These are phyloP conservation scores for Ochetophila trinervis DNA, from an alignment of 306 rosid species.

Conservation along the genomic window DNA sequence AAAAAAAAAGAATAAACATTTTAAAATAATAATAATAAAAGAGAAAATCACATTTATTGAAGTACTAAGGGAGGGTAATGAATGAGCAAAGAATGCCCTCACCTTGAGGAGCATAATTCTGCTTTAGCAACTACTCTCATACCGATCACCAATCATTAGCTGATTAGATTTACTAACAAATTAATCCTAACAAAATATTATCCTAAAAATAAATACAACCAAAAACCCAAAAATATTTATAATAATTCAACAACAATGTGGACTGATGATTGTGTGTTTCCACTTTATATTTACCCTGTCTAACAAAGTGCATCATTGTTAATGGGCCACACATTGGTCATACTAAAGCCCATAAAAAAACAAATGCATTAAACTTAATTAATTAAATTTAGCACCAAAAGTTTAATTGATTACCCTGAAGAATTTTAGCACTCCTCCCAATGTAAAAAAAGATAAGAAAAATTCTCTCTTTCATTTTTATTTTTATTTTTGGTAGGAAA, in stretches of 20 bases:
- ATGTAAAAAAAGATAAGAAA: not conserved
- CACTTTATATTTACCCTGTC: slow-evolving; percentile 41
- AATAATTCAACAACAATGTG: slow-evolving; percentile 42
- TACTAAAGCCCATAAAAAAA: slow-evolving; percentile 11
- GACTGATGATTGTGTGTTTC: slow-evolving; percentile 45
- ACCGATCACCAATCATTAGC: slow-evolving; percentile 42
- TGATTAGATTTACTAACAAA: slow-evolving; percentile 29
- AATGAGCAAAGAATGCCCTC: slow-evolving; percentile 28
- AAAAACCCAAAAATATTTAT: not conserved
- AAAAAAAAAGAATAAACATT: too few species aligned
- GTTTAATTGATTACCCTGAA: not conserved
- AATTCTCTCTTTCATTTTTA: not conserved
- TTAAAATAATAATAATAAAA: not conserved
- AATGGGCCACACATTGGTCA: slow-evolving; percentile 42
- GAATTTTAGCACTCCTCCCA: not conserved
- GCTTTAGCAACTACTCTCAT: slow-evolving; percentile 16
- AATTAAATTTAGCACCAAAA: slow-evolving; percentile 9
- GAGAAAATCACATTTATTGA: slow-evolving; percentile 8
- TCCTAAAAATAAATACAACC: not conserved
- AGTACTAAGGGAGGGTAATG: slow-evolving; percentile 32
- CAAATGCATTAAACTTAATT: not conserved
- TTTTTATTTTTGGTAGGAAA: slow-evolving; percentile 4
- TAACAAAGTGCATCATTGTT: slow-evolving; percentile 44
- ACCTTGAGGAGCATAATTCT: slow-evolving; percentile 33
- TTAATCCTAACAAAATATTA: not conserved